Evolutionary conservation across 208 protist species (phyloP).

Genomic region (Leishmania arabica): DNA sequence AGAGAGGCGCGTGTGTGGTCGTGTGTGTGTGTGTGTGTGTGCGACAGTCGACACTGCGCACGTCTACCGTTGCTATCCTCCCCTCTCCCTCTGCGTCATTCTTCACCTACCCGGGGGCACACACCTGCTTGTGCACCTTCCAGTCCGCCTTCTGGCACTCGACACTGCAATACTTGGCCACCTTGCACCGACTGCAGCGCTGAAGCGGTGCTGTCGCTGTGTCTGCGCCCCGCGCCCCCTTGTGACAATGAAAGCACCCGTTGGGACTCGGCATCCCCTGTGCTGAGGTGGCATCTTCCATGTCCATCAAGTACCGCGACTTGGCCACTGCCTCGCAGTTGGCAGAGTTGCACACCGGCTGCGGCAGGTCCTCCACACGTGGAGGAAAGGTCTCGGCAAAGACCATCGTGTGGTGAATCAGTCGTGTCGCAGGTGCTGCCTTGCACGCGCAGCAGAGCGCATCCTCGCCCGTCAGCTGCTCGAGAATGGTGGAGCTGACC

Average conservation of each 20-base stretch:
- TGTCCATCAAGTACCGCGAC: slow-evolving; percentile 46
- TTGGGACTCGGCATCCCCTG: slow-evolving; percentile 29
- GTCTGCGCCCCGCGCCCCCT: slow-evolving; percentile 8
- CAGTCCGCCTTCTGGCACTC: slow-evolving; percentile 69
- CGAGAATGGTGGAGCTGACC: slow-evolving; percentile 46
- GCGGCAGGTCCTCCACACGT: slow-evolving; percentile 55
- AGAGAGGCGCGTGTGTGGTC: neutral
- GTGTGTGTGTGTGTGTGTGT: neutral
- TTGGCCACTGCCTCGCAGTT: slow-evolving; percentile 39
- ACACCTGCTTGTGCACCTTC: slow-evolving; percentile 62
- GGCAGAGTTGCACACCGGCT: slow-evolving; percentile 42
- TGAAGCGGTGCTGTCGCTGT: slow-evolving; percentile 29
- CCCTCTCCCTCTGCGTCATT: neutral
- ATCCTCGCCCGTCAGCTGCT: slow-evolving; percentile 43
- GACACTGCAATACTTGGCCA: slow-evolving; percentile 69
- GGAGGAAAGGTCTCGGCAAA: slow-evolving; percentile 49
- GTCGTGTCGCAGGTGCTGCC: slow-evolving; percentile 34
- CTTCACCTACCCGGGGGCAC: slow-evolving; percentile 12
- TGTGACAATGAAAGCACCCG: slow-evolving; percentile 53
- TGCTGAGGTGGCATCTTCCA: slow-evolving; percentile 39
- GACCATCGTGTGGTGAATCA: slow-evolving; percentile 68
- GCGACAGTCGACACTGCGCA: neutral
- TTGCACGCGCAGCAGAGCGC: slow-evolving; percentile 46
- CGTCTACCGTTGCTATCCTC: neutral
- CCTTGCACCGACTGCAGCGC: slow-evolving; percentile 71